Evolutionary conservation across 371 early-diverging fungal genomes (phyloP).

Genomic region (Zychaea mexicana): DNA sequence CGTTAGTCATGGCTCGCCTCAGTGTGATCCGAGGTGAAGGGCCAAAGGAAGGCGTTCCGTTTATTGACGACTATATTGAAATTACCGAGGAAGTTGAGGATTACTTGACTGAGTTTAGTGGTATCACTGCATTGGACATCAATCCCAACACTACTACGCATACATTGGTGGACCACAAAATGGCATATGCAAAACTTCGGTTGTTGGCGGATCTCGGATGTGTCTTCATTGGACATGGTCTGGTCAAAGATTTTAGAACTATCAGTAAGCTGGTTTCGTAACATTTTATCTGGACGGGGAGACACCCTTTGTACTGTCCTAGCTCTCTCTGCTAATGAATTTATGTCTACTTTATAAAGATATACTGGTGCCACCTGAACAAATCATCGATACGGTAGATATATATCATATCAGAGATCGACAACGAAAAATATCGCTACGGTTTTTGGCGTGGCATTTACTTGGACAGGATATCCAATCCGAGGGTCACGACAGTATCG

Average conservation of each 20-base stretch:
- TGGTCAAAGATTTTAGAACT: conserved; percentile 92
- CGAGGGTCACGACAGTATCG: conserved; percentile 90
- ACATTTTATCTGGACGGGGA: not conserved
- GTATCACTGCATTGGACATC: conserved; percentile 85
- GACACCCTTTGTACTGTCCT: not conserved
- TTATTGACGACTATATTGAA: conserved; percentile 94
- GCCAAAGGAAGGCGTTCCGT: conserved; percentile 72
- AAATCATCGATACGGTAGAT: conserved; percentile 91
- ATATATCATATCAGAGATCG: conserved; percentile 82
- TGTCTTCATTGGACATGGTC: conserved; percentile 92
- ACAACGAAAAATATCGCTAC: conserved; percentile 82
- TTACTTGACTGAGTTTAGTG: conserved; percentile 90
- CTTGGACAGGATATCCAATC: conserved; percentile 84
- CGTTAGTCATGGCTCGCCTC: conserved; percentile 85
- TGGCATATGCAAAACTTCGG: conserved; percentile 87
- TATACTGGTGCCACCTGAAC: conserved; percentile 83
- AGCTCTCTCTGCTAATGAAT: too few relatives aligned
- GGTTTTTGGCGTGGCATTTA: conserved; percentile 93
- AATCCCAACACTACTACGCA: conserved; percentile 70
- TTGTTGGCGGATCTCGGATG: conserved; percentile 87
- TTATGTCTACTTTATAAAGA: conserved; percentile 52
- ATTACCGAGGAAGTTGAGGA: conserved; percentile 85
- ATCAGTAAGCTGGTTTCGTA: conserved; percentile 62
- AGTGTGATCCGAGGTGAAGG: conserved; percentile 88
- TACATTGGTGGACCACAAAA: conserved; percentile 85